Evolutionary conservation across 192 early-diverging fungal species (phyloP).

Genomic region (Chytriomyces hyalinus): DNA sequence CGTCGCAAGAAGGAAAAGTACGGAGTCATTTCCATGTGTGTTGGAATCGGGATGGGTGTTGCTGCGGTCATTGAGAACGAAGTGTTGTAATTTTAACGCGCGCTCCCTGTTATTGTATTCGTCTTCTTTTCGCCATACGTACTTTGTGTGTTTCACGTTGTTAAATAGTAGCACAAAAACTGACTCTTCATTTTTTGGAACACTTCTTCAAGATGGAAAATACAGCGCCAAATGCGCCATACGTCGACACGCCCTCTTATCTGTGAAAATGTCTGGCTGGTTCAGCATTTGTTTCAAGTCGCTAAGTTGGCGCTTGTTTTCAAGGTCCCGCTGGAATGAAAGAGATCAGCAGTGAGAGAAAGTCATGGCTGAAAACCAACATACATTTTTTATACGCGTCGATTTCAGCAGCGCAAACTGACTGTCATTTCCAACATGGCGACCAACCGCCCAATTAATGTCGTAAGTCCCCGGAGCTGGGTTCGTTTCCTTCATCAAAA

Average conservation of each 20-base stretch:
- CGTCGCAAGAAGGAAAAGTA: slow-evolving; percentile 82
- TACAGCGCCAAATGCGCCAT: slow-evolving; percentile 59
- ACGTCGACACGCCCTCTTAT: slow-evolving; percentile 51
- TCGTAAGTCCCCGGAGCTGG: slow-evolving; percentile 49
- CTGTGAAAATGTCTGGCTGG: slow-evolving; percentile 54
- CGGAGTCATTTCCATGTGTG: slow-evolving; percentile 91
- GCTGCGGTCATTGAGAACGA: slow-evolving; percentile 82
- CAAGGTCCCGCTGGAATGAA: slow-evolving; percentile 44
- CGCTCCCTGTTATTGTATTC: neutral
- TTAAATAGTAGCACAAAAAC: neutral
- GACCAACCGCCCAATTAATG: slow-evolving; percentile 54
- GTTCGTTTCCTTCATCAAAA: slow-evolving; percentile 2
- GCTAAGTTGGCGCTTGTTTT: slow-evolving; percentile 42
- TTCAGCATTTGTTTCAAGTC: slow-evolving; percentile 49
- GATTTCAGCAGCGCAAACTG: slow-evolving; percentile 51
- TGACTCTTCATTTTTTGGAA: neutral
- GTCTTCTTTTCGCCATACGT: neutral
- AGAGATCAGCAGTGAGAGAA: neutral
- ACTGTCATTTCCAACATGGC: slow-evolving; percentile 53
- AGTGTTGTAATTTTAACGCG: slow-evolving; percentile 32
- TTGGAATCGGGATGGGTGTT: slow-evolving; percentile 91
- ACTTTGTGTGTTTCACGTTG: neutral
- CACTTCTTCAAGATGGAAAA: slow-evolving; percentile 20
- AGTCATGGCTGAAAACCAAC: neutral
- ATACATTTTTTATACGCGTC: slow-evolving; percentile 45